These are phyloP conservation scores for Saururus chinensis DNA, from an alignment of 164 flowering plant species.

Conservation along the genomic window DNA sequence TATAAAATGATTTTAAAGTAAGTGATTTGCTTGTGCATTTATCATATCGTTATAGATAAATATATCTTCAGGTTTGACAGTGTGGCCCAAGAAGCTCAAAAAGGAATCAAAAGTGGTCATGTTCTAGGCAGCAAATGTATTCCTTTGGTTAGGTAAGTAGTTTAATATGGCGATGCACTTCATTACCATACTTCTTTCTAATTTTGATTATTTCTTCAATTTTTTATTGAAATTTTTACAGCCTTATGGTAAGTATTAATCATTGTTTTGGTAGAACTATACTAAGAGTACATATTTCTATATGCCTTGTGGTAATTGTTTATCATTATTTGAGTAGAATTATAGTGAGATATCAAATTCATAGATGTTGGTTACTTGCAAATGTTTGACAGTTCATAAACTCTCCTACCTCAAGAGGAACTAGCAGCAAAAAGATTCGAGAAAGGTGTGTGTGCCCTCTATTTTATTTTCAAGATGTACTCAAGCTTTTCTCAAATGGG, in stretches of 20 bases:
- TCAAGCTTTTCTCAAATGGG: too few relatives aligned
- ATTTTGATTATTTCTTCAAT: too few relatives aligned
- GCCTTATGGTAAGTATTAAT: too few relatives aligned
- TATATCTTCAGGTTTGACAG: constrained; percentile 71
- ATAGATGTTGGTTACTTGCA: constrained; percentile 19
- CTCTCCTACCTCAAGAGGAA: constrained; percentile 65
- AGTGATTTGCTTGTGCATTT: not conserved
- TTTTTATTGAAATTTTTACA: too few relatives aligned
- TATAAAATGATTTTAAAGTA: not conserved
- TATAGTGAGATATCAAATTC: not conserved
- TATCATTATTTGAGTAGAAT: not conserved
- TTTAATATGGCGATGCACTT: not conserved
- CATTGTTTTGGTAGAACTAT: too few relatives aligned
- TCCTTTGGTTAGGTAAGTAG: constrained; percentile 64
- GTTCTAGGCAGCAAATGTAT: constrained; percentile 95
- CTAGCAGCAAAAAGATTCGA: constrained; percentile 69
- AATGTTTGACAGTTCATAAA: constrained; percentile 80
- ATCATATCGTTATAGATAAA: not conserved
- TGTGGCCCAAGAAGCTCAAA: constrained; percentile 78
- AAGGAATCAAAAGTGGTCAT: constrained; percentile 93
- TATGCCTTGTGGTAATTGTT: not conserved
- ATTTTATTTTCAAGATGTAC: too few relatives aligned
- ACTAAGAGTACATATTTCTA: too few relatives aligned
- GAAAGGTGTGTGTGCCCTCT: constrained; percentile 49
- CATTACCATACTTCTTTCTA: not conserved